These are phyloP conservation scores for Lyophyllum shimeji DNA, from an alignment of 768 basidiomycete genomes.

Conservation along the genomic window DNA sequence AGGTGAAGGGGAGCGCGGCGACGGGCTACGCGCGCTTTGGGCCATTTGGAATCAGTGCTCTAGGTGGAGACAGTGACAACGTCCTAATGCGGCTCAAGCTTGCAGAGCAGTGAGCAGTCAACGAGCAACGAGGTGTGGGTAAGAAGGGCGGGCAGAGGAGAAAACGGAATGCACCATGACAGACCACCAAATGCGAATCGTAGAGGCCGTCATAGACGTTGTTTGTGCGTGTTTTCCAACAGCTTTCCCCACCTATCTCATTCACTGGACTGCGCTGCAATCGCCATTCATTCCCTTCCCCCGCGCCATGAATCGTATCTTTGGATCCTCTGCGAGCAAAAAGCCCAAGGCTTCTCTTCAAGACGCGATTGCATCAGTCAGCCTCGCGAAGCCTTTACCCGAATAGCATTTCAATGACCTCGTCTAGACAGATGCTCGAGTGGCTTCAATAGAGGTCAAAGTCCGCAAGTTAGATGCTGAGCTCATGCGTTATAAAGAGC, in stretches of 20 bases:
- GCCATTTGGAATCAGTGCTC: conserved; percentile 5
- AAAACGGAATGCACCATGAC: not conserved
- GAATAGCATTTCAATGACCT: conserved; percentile 7
- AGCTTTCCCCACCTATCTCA: not conserved
- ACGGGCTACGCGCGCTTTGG: conserved; percentile 4
- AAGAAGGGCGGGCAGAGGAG: not conserved
- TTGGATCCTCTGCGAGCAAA: conserved; percentile 70
- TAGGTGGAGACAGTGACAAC: not conserved
- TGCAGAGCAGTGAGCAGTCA: not conserved
- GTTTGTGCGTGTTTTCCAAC: conserved; percentile 8
- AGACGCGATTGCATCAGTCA: conserved; percentile 90
- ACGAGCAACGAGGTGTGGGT: not conserved
- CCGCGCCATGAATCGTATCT: conserved; percentile 72
- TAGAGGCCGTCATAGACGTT: not conserved
- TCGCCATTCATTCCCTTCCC: not conserved
- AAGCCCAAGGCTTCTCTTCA: conserved; percentile 85
- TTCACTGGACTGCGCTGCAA: not conserved
- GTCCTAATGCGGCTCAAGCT: not conserved
- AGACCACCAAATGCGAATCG: not conserved
- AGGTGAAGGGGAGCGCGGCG: conserved; percentile 14
- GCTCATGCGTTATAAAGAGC: conserved; percentile 87
- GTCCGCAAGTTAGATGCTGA: conserved; percentile 96
- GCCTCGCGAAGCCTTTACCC: conserved; percentile 22
- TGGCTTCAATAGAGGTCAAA: conserved; percentile 93
- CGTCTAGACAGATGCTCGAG: conserved; percentile 79